Evolutionary conservation across 805 yeast species (phyloP), one percentile per base, ranked within the genome.

Genomic region (Nakazawaea ambrosiae): DNA sequence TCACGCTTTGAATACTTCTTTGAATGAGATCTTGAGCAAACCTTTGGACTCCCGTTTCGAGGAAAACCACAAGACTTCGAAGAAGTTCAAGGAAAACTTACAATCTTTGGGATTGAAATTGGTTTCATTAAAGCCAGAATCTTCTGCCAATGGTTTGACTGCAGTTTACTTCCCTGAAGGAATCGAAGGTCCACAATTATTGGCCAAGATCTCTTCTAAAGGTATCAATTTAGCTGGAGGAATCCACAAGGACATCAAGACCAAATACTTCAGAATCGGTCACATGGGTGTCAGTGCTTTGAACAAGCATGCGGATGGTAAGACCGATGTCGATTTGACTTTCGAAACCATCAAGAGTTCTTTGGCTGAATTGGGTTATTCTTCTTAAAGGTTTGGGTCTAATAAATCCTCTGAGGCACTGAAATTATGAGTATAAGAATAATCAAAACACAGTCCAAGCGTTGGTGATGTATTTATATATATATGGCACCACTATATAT

Each of bases 281-380:
- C 97, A 89, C 64, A 90, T 90, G 97, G 96, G 97, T 45, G 79
- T 77, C 42, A 72, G 88, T 33, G 84, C 80, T 10, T 62, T 74
- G 41, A 76, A 78, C 48, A 67, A 61, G 27, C 35, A 31, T 27
- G 18, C 31, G 6, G 23, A 34, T 27, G 60, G 63, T 38, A 64
- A 75, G 43, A 68, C 69, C 24, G 83, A 81, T 54, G 57, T 80
- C 20, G 74, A 70, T 40, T 55, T 56, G 39, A 73, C 73, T 27
- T 63, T 68, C 42, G 54, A 59, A 22, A 72, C 70, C 20, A 62
- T 77, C 39, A 65, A 67, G 45, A 61, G 59, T 33, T 51, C 73
- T 14, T 55, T 70, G 43, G 49, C 40, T 19, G 68, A 66, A 41
- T 50, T 65, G 34, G 66, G 67, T 19, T 60, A 59, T 48, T 54